These are phyloP conservation scores for Arthrobotrys conoides DNA, from an alignment of 2,329 filamentous ascomycete species.

Conservation along the genomic window DNA sequence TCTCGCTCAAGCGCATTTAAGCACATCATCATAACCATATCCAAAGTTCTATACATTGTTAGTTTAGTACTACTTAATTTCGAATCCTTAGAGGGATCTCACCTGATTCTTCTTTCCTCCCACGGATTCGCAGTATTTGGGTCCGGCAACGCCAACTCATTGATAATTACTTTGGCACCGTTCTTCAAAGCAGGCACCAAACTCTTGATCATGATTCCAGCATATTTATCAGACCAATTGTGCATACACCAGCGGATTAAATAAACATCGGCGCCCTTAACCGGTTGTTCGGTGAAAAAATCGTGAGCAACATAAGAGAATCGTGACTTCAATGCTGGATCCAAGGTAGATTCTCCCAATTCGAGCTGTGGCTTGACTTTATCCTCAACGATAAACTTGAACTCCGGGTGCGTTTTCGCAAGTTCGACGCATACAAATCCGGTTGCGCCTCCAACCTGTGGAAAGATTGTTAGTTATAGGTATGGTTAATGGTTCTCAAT, in stretches of 20 bases:
- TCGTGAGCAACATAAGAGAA: constrained; percentile 70
- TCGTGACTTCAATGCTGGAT: constrained; percentile 62
- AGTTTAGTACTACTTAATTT: neutral
- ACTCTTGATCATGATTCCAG: constrained; percentile 70
- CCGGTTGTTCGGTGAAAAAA: constrained; percentile 73
- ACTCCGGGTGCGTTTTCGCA: constrained; percentile 70
- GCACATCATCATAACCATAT: constrained; percentile 66
- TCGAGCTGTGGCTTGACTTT: constrained; percentile 61
- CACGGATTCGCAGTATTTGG: constrained; percentile 57
- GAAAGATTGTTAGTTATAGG: neutral
- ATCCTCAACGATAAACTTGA: constrained; percentile 74
- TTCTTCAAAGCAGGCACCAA: constrained; percentile 73
- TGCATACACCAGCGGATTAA: constrained; percentile 75
- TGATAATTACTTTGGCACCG: constrained; percentile 70
- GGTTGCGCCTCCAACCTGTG: constrained; percentile 70
- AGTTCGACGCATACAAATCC: constrained; percentile 74
- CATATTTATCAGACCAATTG: constrained; percentile 74
- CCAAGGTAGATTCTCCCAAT: constrained; percentile 38
- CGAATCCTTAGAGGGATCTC: neutral
- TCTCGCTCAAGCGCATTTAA: constrained; percentile 67
- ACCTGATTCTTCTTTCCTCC: constrained; percentile 64
- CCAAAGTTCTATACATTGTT: constrained; percentile 64
- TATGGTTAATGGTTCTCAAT: neutral
- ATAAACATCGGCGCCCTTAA: constrained; percentile 73
- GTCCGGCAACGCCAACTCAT: constrained; percentile 65